Conservation (phyloP, 768 basidiomycete species). For the Hericium alpestre region DNA sequence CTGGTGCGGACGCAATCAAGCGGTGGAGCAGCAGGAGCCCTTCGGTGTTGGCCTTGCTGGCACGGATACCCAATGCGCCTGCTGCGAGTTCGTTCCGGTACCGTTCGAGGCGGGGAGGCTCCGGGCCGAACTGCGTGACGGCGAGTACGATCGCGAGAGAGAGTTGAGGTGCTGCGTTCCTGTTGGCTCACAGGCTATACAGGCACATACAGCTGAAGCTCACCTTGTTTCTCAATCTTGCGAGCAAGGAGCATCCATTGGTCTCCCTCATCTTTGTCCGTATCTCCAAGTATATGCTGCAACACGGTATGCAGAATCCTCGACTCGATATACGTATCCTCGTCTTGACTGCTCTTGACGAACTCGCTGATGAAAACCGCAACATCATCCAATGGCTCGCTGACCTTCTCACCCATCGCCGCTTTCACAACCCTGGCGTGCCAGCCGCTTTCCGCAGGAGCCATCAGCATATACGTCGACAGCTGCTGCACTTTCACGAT, state of each 20-base stretch:
- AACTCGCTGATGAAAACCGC: conserved; percentile 25
- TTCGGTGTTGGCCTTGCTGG: conserved; percentile 50
- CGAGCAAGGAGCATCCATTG: conserved; percentile 67
- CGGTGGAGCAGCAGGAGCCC: conserved; percentile 63
- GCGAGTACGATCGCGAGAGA: conserved; percentile 56
- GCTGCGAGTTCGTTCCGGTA: conserved; percentile 88
- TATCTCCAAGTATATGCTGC: conserved; percentile 45
- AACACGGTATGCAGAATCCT: conserved; percentile 54
- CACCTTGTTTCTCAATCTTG: conserved; percentile 52
- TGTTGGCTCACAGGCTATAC: neutral
- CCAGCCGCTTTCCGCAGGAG: conserved; percentile 39
- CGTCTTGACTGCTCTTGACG: conserved; percentile 20
- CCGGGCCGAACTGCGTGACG: conserved; percentile 50
- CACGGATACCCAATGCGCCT: conserved; percentile 55
- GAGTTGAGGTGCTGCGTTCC: conserved; percentile 50
- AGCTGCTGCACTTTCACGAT: conserved; percentile 39
- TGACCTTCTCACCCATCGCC: conserved; percentile 19
- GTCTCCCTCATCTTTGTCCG: conserved; percentile 58
- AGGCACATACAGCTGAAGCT: conserved; percentile 10
- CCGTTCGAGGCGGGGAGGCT: conserved; percentile 62
- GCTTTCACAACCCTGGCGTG: conserved; percentile 31
- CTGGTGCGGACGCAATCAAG: conserved; percentile 65
- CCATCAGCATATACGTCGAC: conserved; percentile 53
- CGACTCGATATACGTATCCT: conserved; percentile 42
- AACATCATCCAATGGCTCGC: conserved; percentile 14